Percentiles rank a stretch among this genome's conserved stretches.
Evolutionary conservation across 345 rosid genomes (phyloP).

Genomic region (Carallia pectinifolia): DNA sequence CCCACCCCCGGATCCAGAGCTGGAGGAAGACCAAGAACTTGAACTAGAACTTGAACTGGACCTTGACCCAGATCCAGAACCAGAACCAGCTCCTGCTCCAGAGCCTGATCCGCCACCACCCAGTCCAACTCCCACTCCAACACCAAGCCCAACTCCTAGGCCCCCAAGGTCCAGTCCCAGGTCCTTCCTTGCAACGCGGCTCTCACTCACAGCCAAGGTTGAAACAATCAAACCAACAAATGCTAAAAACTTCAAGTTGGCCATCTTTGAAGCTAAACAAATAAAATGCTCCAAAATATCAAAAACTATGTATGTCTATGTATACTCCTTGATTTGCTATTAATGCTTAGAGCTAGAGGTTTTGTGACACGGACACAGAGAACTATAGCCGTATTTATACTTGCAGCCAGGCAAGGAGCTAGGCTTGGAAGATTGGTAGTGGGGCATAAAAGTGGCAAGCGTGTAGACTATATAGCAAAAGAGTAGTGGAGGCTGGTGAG

Average conservation of each 20-base stretch:
- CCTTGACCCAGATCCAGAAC: constrained; percentile 54
- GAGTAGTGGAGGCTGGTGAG: constrained; percentile 24
- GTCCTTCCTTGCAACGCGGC: constrained; percentile 71
- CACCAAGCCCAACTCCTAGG: constrained; percentile 64
- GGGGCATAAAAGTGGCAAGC: constrained; percentile 11
- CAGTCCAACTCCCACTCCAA: constrained; percentile 60
- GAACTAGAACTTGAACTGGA: constrained; percentile 55
- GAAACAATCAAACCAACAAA: constrained; percentile 34
- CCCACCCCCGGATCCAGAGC: constrained; percentile 48
- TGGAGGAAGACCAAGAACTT: constrained; percentile 36
- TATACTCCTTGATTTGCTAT: too few species aligned
- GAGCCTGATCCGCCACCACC: constrained; percentile 52
- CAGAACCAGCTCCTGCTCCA: constrained; percentile 59
- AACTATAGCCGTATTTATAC: constrained; percentile 15
- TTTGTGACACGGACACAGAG: too few species aligned
- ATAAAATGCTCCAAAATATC: neutral
- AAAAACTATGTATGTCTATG: neutral
- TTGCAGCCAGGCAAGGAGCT: neutral
- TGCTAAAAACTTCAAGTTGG: constrained; percentile 24
- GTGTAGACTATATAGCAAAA: constrained; percentile 6
- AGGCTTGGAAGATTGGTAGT: constrained; percentile 1
- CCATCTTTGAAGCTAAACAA: constrained; percentile 17
- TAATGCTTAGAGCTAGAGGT: too few species aligned
- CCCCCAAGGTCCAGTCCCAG: constrained; percentile 80
- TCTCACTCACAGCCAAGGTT: constrained; percentile 34